phyloP scores from a whole-genome alignment of 2,329 filamentous ascomycete genomes.

The Calonectria montana region DNA sequence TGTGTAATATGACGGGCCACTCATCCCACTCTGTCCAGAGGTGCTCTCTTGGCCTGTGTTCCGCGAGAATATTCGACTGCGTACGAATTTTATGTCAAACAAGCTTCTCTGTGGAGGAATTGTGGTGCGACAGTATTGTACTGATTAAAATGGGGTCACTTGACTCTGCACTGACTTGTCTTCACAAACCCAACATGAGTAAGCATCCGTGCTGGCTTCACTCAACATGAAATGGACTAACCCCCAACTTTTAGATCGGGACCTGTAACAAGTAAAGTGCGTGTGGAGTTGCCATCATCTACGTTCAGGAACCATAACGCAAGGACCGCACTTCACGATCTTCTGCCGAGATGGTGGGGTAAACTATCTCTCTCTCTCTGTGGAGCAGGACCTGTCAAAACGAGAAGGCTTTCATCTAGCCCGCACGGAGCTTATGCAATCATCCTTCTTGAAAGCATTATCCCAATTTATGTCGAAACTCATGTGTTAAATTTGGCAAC shows the following conservation, averaged over 20 bases:
- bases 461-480: not conserved
- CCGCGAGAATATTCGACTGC: not conserved
- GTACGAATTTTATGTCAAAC: not conserved
- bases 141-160: not conserved
- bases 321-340: not conserved
- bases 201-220: not conserved
- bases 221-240: not conserved
- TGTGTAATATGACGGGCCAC: not conserved
- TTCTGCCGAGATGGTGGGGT: not conserved
- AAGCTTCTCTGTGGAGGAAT: not conserved
- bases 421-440: not conserved
- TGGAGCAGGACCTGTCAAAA: constrained; percentile 2
- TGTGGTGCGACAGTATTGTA: not conserved
- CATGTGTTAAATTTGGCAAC: not conserved
- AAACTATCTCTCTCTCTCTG: not conserved
- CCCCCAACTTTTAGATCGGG: not conserved
- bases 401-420: not conserved
- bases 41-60: not conserved
- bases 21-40: not conserved
- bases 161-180: not conserved
- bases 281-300: not conserved
- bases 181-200: not conserved
- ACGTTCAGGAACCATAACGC: not conserved
- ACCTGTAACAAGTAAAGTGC: not conserved
- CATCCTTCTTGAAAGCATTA: not conserved